Base-by-base conservation (phyloP, 2,329 filamentous ascomycete genomes). In the Colletotrichum sp. region DNA sequence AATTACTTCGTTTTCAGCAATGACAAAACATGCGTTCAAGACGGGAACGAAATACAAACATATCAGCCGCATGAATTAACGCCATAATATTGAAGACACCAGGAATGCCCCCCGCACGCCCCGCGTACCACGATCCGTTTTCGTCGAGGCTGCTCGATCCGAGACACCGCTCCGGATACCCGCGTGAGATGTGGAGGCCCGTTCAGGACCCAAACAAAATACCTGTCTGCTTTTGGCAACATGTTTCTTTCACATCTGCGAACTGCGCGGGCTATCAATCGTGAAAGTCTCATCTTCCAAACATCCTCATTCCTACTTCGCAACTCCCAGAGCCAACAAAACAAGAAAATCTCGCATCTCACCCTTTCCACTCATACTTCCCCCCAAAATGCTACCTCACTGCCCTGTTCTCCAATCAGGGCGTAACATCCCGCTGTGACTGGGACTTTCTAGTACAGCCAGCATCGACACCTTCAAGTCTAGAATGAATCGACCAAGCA, bases 401-500 rank as follows among this genome's bases (percentile, higher is more conserved):
- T 9, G 31, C 8, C 29, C 29, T 8, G 29, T 8, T 31, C 29
- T 31, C 2, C 7, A 31, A 31, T 8, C 8, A 8, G 29, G 29
- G 8, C 29, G 6, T 31, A 31, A 31, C 29, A 31, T 31, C 29
- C 29, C 29, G 29, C 7, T 31, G 29, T 31, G 29, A 31, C 6
- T 31, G 6, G 6, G 29, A 31, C 29, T 31, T 31, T 8, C 29
- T 31, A 31, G 29, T 31, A 31, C 29, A 31, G 29, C 6, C 29
- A 7, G 8, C 31, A 9, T 33, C 31, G 9, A 33, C 8, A 33
- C 1, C 9, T 47, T 21, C 18, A 12, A n/a, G 38, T 47, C 9
- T 47, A 6, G 9, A 12, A 4, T 1, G 18, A 12, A n/a, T 47
- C 12, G 0, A 12, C 4, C 6, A 4, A 47, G 18, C 5, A 18